phyloP scores from a whole-genome alignment of 2,329 filamentous ascomycete species.

The Talaromyces amestolkiae region DNA sequence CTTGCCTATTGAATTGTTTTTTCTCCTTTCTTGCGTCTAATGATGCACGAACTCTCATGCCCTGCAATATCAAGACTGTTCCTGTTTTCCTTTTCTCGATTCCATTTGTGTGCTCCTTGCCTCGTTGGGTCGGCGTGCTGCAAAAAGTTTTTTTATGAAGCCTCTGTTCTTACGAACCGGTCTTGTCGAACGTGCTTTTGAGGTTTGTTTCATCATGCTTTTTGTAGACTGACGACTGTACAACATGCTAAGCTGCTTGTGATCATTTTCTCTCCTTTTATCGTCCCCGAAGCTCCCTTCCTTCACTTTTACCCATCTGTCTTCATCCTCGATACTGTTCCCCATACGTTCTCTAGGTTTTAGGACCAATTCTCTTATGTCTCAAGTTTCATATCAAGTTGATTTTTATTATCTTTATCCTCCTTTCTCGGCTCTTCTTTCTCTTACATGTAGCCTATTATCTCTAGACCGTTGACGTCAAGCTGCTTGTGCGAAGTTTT shows the following conservation, averaged over 20 bases:
- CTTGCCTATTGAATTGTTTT: conserved; percentile 21
- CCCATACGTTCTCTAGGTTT: conserved; percentile 17
- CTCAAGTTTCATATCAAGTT: conserved; percentile 12
- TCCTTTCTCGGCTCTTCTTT: conserved; percentile 22
- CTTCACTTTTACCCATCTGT: conserved; percentile 6
- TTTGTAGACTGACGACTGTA: conserved; percentile 37
- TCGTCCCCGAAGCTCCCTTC: conserved; percentile 6
- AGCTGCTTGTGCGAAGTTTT: conserved; percentile 16
- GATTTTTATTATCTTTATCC: conserved; percentile 1
- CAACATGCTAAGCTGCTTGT: conserved; percentile 28
- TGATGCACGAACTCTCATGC: conserved; percentile 35
- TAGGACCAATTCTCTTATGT: conserved; percentile 17
- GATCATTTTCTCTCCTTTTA: conserved; percentile 19
- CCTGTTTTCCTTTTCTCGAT: conserved; percentile 10
- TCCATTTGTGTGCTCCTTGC: conserved; percentile 34
- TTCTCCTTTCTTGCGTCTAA: conserved; percentile 33
- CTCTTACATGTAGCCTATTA: conserved; percentile 18
- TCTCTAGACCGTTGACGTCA: conserved; percentile 10
- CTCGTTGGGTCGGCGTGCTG: conserved; percentile 45
- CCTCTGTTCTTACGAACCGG: conserved; percentile 35
- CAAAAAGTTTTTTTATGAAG: conserved; percentile 41
- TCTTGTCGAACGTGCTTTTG: conserved; percentile 40
- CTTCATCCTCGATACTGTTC: conserved; percentile 8
- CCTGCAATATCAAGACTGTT: conserved; percentile 15
- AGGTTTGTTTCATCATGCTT: conserved; percentile 34